phyloP scores from a whole-genome alignment of 495 filamentous ascomycete genomes.

The Schizothecium vesticola region DNA sequence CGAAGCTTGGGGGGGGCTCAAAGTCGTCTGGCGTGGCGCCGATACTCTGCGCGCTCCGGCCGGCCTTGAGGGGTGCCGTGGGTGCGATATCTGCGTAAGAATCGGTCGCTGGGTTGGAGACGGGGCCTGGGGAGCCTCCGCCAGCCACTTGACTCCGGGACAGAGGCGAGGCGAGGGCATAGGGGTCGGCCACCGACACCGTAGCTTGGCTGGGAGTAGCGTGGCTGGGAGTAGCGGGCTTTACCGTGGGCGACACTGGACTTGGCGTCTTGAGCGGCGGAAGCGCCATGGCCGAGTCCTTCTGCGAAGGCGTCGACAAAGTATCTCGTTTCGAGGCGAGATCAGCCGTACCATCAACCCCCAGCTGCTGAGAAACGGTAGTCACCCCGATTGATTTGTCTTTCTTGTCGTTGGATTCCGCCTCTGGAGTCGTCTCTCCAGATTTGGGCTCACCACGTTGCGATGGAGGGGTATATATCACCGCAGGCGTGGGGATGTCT shows the following conservation, averaged over 20 bases:
- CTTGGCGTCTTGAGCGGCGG: background rate
- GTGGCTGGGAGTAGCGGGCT: background rate
- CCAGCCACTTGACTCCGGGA: background rate
- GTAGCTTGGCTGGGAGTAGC: background rate
- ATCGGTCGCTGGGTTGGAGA: slow-evolving; percentile 16
- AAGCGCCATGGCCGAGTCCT: background rate
- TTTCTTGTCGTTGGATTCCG: slow-evolving; percentile 14
- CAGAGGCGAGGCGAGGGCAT: background rate
- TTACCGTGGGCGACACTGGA: background rate
- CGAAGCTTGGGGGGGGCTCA: slow-evolving; percentile 33
- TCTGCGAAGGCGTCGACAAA: background rate
- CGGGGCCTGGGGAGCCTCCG: slow-evolving; percentile 3
- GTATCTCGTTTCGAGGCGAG: background rate
- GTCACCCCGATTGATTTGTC: background rate
- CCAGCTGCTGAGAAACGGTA: slow-evolving; percentile 4
- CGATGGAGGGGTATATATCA: slow-evolving; percentile 4
- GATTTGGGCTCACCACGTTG: slow-evolving; percentile 2
- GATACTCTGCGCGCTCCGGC: slow-evolving; percentile 19
- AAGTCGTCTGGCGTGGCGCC: slow-evolving; percentile 16
- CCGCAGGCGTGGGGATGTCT: slow-evolving; percentile 21
- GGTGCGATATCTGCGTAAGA: slow-evolving; percentile 33
- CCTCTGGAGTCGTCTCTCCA: slow-evolving; percentile 19
- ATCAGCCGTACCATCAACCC: background rate
- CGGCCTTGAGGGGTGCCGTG: slow-evolving; percentile 47
- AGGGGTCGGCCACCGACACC: background rate